Evolutionary conservation across 225 moss, liverwort and hornwort genomes (phyloP).

Genomic region (Anthoceros angustus): DNA sequence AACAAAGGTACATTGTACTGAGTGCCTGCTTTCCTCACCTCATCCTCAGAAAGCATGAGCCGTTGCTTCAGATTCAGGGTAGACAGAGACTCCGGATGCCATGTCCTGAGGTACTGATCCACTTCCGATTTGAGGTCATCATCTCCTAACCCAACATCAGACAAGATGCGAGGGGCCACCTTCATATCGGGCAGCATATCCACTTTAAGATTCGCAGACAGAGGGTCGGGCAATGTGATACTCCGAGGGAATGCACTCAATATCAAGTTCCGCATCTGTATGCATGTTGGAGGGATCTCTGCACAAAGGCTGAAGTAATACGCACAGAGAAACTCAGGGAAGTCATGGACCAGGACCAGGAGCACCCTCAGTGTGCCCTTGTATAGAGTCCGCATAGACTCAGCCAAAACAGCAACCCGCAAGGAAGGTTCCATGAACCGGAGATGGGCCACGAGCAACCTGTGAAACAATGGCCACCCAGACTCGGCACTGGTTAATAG

Average conservation of each 20-base stretch:
- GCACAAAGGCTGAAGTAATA: slow-evolving; percentile 98
- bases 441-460: slow-evolving; percentile 77
- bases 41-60: slow-evolving; percentile 53
- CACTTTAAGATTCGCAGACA: slow-evolving; percentile 86
- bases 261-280: slow-evolving; percentile 97
- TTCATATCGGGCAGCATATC: slow-evolving; percentile 89
- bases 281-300: slow-evolving; percentile 80
- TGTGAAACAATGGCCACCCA: slow-evolving; percentile 91
- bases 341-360: slow-evolving; percentile 82
- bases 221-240: slow-evolving; percentile 88
- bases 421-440: slow-evolving; percentile 94
- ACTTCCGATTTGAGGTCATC: slow-evolving; percentile 78
- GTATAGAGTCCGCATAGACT: slow-evolving; percentile 74
- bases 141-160: slow-evolving; percentile 78
- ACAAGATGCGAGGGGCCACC: slow-evolving; percentile 77
- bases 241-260: slow-evolving; percentile 93
- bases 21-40: slow-evolving; percentile 59
- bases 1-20: slow-evolving; percentile 82
- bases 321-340: slow-evolving; percentile 86
- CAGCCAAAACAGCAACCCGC: slow-evolving; percentile 37
- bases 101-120: slow-evolving; percentile 89
- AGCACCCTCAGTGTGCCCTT: slow-evolving; percentile 85
- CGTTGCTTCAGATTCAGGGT: slow-evolving; percentile 77
- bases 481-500: slow-evolving; percentile 73
- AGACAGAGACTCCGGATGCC: slow-evolving; percentile 47